Evolutionary conservation across 768 basidiomycete species (phyloP).

Genomic region (Artomyces pyxidatus): DNA sequence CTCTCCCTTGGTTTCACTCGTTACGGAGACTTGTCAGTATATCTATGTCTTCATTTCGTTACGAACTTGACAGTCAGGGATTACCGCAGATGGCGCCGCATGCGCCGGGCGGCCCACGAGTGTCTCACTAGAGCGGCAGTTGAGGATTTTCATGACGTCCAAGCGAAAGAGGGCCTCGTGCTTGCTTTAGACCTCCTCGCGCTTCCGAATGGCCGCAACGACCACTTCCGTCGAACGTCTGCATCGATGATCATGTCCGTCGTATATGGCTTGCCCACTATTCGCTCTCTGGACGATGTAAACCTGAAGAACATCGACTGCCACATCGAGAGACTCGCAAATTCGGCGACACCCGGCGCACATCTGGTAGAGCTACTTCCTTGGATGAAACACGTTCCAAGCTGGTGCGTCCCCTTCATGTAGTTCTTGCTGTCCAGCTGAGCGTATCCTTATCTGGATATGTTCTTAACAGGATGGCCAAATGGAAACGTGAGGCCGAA

Average conservation of each 20-base stretch:
- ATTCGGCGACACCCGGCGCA: conserved; percentile 6
- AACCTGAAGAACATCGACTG: conserved; percentile 8
- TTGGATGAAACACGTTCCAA: conserved; percentile 14
- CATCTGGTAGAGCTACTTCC: conserved; percentile 13
- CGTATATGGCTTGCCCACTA: conserved; percentile 9
- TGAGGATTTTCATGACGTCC: conserved; percentile 8
- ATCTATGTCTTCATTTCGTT: no score
- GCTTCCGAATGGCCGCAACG: conserved; percentile 6
- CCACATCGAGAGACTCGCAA: conserved; percentile 10
- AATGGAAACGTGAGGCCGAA: conserved; percentile 14
- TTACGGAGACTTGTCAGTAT: conserved; percentile 8
- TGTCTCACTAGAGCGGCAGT: conserved; percentile 10
- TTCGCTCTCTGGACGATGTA: conserved; percentile 8
- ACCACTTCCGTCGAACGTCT: conserved; percentile 13
- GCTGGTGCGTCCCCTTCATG: conserved; percentile 5
- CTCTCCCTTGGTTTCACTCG: conserved; percentile 9
- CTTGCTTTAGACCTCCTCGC: conserved; percentile 6
- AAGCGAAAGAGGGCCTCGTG: conserved; percentile 9
- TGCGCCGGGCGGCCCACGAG: conserved; percentile 12
- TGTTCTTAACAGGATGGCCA: conserved; percentile 7
- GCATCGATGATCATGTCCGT: conserved; percentile 15
- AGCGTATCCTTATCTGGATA: neutral
- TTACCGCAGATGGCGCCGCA: no score
- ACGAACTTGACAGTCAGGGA: no score
- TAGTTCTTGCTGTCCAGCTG: neutral